Base-by-base conservation (phyloP, 148 eudicot species). In the Fagopyrum tataricum region DNA sequence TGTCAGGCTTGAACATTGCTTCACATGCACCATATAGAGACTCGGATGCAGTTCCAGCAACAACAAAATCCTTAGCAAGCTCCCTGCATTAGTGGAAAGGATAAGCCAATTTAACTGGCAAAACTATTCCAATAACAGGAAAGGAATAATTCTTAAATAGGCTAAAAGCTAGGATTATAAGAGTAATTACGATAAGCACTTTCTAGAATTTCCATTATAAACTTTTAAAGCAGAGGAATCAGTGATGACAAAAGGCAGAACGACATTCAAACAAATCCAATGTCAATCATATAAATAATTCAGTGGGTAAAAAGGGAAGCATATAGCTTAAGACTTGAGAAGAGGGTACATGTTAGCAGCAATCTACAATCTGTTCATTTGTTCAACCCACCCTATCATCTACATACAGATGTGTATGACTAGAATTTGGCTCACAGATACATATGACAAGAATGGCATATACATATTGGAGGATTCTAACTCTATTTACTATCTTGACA, bases 11-110 rank as follows among this genome's bases (percentile, higher is more conserved):
- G 89, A 80, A 94, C 97, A 91, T 88, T 46, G 98, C 87, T 76
- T 94, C 98, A 81, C 98, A 94, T 56, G 98, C 98, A 84, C 98
- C 98, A 81, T 94, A 94, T 2, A 91, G 86, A 67, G 97, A 94
- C 76, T 94, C 98, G 7, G 96, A 91, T 64, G 98, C 93, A 64
- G 98, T 89, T 39, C 97, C 96, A 84, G 93, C 86, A 84, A 94
- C 98, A 69, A 94, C 98, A 76, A 94, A 94, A 82, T 94, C 97
- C 86, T 94, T 94, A 53, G 97, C 98, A 72, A 94, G 97, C 81
- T 94, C 98, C 83, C 98, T 86, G 83, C 70, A 70, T 37, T 40
- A 56, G 21, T 1, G 42, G 26, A 64, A 37, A 23, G 20, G 43
- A 24, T 2, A 31, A 61, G 67, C 26, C 20, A 11, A 20, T 0